Evolutionary conservation across 495 filamentous ascomycete species (phyloP).

Genomic region (Penicillium paxilli): DNA sequence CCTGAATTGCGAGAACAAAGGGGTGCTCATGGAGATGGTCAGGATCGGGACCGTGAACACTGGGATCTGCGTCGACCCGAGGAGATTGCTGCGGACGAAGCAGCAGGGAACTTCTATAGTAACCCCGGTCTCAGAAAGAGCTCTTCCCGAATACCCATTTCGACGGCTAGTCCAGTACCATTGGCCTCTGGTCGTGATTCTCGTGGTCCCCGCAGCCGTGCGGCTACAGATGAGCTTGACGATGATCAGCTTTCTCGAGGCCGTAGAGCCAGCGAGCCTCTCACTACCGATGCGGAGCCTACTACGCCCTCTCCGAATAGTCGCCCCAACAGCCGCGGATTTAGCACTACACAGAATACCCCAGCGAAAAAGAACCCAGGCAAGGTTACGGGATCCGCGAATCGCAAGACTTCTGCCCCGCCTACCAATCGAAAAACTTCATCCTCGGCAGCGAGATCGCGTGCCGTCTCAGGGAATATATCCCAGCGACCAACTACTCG

Average conservation of each 20-base stretch:
- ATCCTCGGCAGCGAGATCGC: conserved; percentile 26
- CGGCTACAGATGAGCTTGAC: conserved; percentile 43
- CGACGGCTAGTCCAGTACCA: conserved; percentile 74
- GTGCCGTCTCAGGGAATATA: conserved; percentile 38
- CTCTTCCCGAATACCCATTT: conserved; percentile 80
- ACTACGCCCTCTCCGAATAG: conserved; percentile 44
- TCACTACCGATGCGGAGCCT: conserved; percentile 55
- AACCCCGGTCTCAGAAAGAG: conserved; percentile 47
- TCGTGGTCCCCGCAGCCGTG: conserved; percentile 62
- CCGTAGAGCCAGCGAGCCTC: conserved; percentile 72
- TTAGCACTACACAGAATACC: conserved; percentile 29
- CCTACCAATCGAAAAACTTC: conserved; percentile 35
- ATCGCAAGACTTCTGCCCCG: conserved; percentile 44
- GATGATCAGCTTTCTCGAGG: conserved; percentile 61
- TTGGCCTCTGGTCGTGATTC: conserved; percentile 73
- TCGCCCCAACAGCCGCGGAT: conserved; percentile 46
- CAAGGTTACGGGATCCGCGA: conserved; percentile 44
- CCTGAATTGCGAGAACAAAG: conserved; percentile 39
- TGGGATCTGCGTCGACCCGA: conserved; percentile 81
- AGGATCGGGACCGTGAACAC: conserved; percentile 36
- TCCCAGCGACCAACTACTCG: conserved; percentile 63
- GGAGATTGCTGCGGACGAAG: conserved; percentile 70
- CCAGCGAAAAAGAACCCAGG: conserved; percentile 38
- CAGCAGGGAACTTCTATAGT: conserved; percentile 40
- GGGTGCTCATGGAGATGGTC: conserved; percentile 37